A percentile compares a stretch with the other conserved stretches of the same genome.
These are phyloP conservation scores for Carex sylvatica DNA, from an alignment of 202 grass and related monocot species.

Conservation along the genomic window DNA sequence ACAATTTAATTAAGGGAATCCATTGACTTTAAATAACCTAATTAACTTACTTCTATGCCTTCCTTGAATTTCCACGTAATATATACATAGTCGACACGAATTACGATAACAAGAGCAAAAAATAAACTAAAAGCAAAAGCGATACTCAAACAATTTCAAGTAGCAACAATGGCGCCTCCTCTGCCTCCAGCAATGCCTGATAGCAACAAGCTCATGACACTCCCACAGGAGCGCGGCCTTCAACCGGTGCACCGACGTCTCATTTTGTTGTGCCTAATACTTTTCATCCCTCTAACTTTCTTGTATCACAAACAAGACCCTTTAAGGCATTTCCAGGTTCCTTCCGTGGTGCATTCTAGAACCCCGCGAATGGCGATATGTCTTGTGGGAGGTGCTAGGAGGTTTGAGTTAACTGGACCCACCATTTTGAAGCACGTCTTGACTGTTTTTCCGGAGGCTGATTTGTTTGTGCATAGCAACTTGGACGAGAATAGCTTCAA, in stretches of 20 bases:
- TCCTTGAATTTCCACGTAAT: too few relatives aligned
- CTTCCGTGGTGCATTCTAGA: background rate
- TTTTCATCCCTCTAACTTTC: constrained; percentile 3
- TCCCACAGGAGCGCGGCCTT: background rate
- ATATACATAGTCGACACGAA: too few relatives aligned
- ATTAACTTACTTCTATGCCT: too few relatives aligned
- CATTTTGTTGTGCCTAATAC: background rate
- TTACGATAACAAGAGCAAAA: too few relatives aligned
- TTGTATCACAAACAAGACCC: background rate
- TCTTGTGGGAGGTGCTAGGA: constrained; percentile 72
- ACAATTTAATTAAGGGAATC: too few relatives aligned
- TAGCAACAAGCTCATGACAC: background rate
- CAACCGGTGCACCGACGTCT: background rate
- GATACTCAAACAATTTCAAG: too few relatives aligned
- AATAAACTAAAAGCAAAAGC: too few relatives aligned
- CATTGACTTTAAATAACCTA: too few relatives aligned
- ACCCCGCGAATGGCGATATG: constrained; percentile 36
- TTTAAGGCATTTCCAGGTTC: background rate
- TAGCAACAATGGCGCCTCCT: too few relatives aligned
- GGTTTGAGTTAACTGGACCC: constrained; percentile 86
- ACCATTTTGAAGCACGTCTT: constrained; percentile 70
- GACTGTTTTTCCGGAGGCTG: constrained; percentile 13
- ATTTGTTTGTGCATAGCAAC: constrained; percentile 77
- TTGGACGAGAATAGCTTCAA: constrained; percentile 68
- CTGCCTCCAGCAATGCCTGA: too few relatives aligned